Percentiles rank a stretch among this genome's conserved stretches.
phyloP scores from a whole-genome alignment of 2,329 filamentous ascomycete species.

The Epichloe sylvatica region DNA sequence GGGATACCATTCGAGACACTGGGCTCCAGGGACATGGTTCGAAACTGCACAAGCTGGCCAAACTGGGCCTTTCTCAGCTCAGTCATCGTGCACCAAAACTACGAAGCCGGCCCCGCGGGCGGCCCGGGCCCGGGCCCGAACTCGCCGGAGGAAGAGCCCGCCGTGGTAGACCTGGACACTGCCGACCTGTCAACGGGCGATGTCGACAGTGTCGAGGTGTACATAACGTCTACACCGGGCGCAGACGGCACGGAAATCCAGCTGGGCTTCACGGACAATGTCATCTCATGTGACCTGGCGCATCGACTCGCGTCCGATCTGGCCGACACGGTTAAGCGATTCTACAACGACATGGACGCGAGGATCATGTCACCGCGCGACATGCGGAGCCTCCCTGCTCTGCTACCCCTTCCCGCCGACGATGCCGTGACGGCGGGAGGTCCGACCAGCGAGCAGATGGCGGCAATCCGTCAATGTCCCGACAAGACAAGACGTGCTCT shows the following conservation, averaged over 20 bases:
- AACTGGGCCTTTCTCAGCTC: constrained; percentile 1
- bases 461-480: neutral
- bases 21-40: constrained; percentile 1
- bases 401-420: neutral
- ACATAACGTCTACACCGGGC: constrained; percentile 2
- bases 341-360: neutral
- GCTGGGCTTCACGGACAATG: constrained; percentile 1
- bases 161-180: neutral
- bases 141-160: neutral
- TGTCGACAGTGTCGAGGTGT: constrained; percentile 2
- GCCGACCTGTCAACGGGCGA: constrained; percentile 3
- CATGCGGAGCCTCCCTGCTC: neutral
- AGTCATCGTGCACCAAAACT: constrained; percentile 2
- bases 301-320: neutral
- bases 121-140: neutral
- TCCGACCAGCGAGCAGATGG: neutral
- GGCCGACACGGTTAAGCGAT: neutral
- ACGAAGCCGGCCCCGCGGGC: neutral
- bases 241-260: neutral
- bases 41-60: constrained; percentile 1
- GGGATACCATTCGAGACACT: constrained; percentile 1
- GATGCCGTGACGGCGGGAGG: too few relatives aligned
- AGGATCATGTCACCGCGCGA: neutral
- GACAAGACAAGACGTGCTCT: neutral
- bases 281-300: neutral